Evolutionary conservation across 163 green algal species (phyloP).

Genomic region (Smithsoniella earleae): DNA sequence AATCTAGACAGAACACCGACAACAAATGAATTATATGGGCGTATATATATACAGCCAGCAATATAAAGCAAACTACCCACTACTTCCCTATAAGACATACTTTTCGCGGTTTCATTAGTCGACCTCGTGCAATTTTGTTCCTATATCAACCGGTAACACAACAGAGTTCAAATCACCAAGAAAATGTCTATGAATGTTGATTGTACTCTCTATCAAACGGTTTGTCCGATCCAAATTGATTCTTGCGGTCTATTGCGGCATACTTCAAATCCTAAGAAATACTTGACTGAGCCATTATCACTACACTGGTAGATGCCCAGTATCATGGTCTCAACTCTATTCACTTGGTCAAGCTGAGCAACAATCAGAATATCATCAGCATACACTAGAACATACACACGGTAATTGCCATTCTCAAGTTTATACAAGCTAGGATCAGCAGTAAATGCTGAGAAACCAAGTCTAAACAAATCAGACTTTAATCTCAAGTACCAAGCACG

Average conservation of each 20-base stretch:
- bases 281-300: conserved; percentile 36
- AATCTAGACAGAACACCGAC: conserved; percentile 36
- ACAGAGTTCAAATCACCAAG: not conserved
- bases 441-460: not conserved
- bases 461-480: not conserved
- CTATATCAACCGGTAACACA: not conserved
- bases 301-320: conserved; percentile 31
- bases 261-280: conserved; percentile 43
- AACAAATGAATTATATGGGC: conserved; percentile 39
- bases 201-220: not conserved
- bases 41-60: conserved; percentile 32
- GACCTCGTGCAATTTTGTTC: not conserved
- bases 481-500: not conserved
- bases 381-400: conserved; percentile 35
- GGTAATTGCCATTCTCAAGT: not conserved
- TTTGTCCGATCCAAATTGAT: not conserved
- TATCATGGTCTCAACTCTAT: conserved; percentile 10
- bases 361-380: conserved; percentile 43
- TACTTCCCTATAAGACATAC: conserved; percentile 35
- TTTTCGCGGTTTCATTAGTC: not conserved
- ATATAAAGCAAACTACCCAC: conserved; percentile 42
- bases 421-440: not conserved
- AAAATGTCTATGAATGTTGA: not conserved
- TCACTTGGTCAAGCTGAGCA: not conserved
- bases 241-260: conserved; percentile 31